Conservation (phyloP, 2,329 filamentous ascomycete genomes). For the Aspergillus thermomutatus region DNA sequence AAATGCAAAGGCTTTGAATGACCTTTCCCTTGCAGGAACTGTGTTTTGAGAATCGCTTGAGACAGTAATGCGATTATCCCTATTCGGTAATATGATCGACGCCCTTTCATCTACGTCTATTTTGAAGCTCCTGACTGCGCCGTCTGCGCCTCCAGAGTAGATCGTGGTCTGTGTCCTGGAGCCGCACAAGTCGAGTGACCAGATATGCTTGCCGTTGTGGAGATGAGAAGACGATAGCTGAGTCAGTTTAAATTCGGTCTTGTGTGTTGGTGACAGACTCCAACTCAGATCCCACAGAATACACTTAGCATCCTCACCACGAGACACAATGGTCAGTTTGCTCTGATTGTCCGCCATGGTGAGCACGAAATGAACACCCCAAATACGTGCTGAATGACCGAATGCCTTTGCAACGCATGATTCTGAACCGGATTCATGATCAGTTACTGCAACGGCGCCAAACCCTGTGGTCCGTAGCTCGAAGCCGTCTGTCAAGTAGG, state of each 20-base stretch:
- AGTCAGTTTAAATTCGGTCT: conserved; percentile 20
- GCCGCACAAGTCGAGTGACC: conserved; percentile 59
- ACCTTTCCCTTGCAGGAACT: conserved; percentile 12
- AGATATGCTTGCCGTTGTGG: conserved; percentile 87
- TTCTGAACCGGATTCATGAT: conserved; percentile 33
- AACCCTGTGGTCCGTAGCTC: conserved; percentile 61
- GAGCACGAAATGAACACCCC: conserved; percentile 70
- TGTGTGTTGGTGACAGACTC: conserved; percentile 10
- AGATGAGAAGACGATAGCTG: conserved; percentile 56
- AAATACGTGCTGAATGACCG: conserved; percentile 87
- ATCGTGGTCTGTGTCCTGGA: conserved; percentile 42
- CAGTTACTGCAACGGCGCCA: conserved; percentile 39
- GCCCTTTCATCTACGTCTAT: conserved; percentile 15
- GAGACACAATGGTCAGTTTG: conserved; percentile 62
- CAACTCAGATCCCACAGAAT: conserved; percentile 67
- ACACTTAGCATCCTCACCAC: conserved; percentile 78
- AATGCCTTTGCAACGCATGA: conserved; percentile 68
- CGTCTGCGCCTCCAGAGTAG: conserved; percentile 82
- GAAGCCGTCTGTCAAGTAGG: conserved; percentile 36
- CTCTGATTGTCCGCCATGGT: conserved; percentile 17
- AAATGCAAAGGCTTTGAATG: conserved; percentile 32
- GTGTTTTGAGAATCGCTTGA: conserved; percentile 7
- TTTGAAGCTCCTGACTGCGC: conserved; percentile 49
- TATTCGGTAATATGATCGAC: conserved; percentile 11
- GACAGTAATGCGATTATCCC: conserved; percentile 10